Percentiles rank a stretch among this genome's conserved stretches.
Evolutionary conservation across 768 basidiomycete species (phyloP).

Genomic region (Russula sp.): DNA sequence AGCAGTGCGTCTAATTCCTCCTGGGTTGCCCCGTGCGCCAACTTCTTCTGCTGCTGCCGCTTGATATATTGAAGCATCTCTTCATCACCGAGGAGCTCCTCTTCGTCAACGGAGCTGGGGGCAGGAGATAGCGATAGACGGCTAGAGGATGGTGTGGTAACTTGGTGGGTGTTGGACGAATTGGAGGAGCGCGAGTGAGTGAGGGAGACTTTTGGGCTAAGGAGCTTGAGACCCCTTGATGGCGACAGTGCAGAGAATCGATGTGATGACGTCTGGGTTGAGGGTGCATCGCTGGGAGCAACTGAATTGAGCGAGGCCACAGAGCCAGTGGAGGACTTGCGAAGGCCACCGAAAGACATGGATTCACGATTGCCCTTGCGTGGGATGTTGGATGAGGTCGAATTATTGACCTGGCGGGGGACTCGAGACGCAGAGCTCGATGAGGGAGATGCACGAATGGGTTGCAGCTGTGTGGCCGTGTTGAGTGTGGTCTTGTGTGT

Average conservation of each 20-base stretch:
- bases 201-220: constrained; percentile 70
- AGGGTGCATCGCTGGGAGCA: constrained; percentile 30
- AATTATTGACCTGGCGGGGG: constrained; percentile 54
- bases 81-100: constrained; percentile 84
- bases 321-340: constrained; percentile 79
- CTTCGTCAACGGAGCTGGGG: constrained; percentile 72
- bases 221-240: constrained; percentile 73
- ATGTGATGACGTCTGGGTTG: constrained; percentile 36
- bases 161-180: constrained; percentile 45
- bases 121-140: constrained; percentile 74
- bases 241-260: constrained; percentile 81
- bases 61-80: constrained; percentile 95
- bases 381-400: constrained; percentile 39
- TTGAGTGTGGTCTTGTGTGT: constrained; percentile 39
- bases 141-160: constrained; percentile 58
- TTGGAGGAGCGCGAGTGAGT: constrained; percentile 50
- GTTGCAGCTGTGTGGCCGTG: constrained; percentile 40
- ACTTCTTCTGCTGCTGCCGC: constrained; percentile 81
- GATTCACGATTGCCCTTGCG: constrained; percentile 75
- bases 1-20: constrained; percentile 83
- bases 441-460: constrained; percentile 61
- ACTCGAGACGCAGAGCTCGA: constrained; percentile 47
- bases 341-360: constrained; percentile 65
- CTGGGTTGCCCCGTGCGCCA: constrained; percentile 75
- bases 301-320: constrained; percentile 59